Evolutionary conservation across 805 yeast species (phyloP).

Genomic region (Saccharomycopsis schoenii): DNA sequence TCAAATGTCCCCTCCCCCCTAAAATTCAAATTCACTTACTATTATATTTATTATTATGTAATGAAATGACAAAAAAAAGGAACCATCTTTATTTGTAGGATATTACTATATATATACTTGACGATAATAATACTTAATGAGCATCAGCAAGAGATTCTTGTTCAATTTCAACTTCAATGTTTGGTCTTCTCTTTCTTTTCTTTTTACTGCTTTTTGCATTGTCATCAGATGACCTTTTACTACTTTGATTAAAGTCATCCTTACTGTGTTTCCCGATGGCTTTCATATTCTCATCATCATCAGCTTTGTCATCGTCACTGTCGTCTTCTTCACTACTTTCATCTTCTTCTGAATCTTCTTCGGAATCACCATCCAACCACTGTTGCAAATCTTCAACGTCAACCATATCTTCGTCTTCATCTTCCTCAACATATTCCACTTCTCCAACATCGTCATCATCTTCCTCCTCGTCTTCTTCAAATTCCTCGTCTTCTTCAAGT

Average conservation of each 20-base stretch:
- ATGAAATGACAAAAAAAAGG: neutral
- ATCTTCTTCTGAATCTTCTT: slow-evolving; percentile 18
- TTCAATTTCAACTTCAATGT: slow-evolving; percentile 17
- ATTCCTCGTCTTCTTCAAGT: slow-evolving; percentile 37
- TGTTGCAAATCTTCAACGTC: slow-evolving; percentile 75
- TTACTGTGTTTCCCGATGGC: slow-evolving; percentile 12
- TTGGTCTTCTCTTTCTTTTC: slow-evolving; percentile 17
- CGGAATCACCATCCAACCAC: slow-evolving; percentile 57
- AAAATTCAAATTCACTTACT: too few species aligned
- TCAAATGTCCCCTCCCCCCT: too few species aligned
- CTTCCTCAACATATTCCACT: slow-evolving; percentile 84
- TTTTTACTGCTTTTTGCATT: slow-evolving; percentile 3
- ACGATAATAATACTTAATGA: neutral
- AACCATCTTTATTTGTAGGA: neutral
- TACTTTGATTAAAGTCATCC: slow-evolving; percentile 13
- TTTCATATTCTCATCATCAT: slow-evolving; percentile 13
- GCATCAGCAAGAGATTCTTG: slow-evolving; percentile 5
- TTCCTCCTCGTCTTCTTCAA: slow-evolving; percentile 39
- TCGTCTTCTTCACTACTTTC: slow-evolving; percentile 10
- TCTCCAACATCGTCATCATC: slow-evolving; percentile 55
- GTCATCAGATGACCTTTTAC: slow-evolving; percentile 1
- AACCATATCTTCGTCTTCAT: slow-evolving; percentile 79
- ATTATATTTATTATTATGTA: too few species aligned
- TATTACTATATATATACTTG: neutral
- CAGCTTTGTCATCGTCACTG: slow-evolving; percentile 6